Conservation (phyloP, 2,329 filamentous ascomycete genomes). For the Elsinoe batatas region DNA sequence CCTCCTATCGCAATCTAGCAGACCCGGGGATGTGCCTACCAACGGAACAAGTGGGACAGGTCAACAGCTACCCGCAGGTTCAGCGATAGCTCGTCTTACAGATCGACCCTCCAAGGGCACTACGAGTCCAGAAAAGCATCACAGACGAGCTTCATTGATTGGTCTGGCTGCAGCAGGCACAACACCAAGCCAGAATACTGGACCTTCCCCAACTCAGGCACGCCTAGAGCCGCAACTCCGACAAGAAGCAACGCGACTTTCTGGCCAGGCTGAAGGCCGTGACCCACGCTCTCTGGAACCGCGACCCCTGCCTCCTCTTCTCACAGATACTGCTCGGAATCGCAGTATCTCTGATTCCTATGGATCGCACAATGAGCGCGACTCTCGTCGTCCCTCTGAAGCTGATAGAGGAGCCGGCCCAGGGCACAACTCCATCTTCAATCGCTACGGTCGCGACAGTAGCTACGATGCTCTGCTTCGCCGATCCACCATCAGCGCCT, state of each 20-base stretch:
- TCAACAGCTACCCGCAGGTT: background rate
- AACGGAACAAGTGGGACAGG: background rate
- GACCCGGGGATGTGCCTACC: background rate
- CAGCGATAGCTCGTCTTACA: background rate
- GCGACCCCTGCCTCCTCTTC: background rate
- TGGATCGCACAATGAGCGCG: background rate
- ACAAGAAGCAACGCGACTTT: background rate
- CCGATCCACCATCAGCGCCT: constrained; percentile 1
- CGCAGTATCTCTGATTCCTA: constrained; percentile 10
- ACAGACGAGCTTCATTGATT: background rate
- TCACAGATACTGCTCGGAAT: background rate
- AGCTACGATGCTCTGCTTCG: constrained; percentile 10
- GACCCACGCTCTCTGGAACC: background rate
- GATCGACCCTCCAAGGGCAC: background rate
- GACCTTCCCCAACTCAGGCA: background rate
- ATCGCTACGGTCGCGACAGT: background rate
- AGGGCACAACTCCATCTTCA: background rate
- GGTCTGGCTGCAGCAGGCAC: background rate
- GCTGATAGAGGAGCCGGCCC: background rate
- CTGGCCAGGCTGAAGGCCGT: background rate
- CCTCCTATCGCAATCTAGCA: background rate
- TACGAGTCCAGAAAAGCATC: background rate
- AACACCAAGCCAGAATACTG: background rate
- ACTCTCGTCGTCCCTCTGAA: constrained; percentile 2
- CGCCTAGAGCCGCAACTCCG: background rate